Evolutionary conservation across 768 basidiomycete species (phyloP), one percentile per base, ranked within the genome.

Genomic region (Pleurotus djamor): DNA sequence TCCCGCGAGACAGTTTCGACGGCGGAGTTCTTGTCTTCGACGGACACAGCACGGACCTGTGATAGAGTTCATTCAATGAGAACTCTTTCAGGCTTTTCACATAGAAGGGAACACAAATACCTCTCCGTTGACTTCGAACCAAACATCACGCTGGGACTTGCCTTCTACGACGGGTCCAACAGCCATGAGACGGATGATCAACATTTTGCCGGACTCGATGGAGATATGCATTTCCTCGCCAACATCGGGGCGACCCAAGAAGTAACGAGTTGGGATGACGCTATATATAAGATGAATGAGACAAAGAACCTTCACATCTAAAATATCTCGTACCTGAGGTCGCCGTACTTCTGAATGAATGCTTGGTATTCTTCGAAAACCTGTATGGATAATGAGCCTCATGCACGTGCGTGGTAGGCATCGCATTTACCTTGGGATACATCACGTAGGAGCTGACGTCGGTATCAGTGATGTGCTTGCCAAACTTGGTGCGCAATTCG

Each of bases 91-190:
- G 43, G 50, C 48, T 43, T 32, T 36, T 61, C 61, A 43, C 21
- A 28, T 28, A 47, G 45, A 59, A 14, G 21, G 36, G 34, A 56
- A 52, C 52, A 52, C 55, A 60, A 76, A 69, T 69, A 91, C 92
- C 82, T 96, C 94, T 74, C 95, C 95, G 67, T 96, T 96, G 60
- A 96, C 91, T 80, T 98, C 96, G 70, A 98, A 96, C 92, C 96
- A 97, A 60, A 96, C 94, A 71, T 98, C 96, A 67, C 96, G 88
- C 68, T 93, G 91, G 21, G 96, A 94, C 66, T 86, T 90, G 38
- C 91, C 91, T 71, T 94, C 88, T 55, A 96, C 89, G 57, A 98
- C 91, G 59, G 94, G 92, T 16, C 96, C 95, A 51, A 96, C 83
- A 33, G 97, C 97, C 84, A 99, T 90, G 67, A 98, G 82, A 66